Evolutionary conservation across 179 eudicot species (phyloP), one percentile per base, ranked within the genome.

Genomic region (Spinacia oleracea): DNA sequence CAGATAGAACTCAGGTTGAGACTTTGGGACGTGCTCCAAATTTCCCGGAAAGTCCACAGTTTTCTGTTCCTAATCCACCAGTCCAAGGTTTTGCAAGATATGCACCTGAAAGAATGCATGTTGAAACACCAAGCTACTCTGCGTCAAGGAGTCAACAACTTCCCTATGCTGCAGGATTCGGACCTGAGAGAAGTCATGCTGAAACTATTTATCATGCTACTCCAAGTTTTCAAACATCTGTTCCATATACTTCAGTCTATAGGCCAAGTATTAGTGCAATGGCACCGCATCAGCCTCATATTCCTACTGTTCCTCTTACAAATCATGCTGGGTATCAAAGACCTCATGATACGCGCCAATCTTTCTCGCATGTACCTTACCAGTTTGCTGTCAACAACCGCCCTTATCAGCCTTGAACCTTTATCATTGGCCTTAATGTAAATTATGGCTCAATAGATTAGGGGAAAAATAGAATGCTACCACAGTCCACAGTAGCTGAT

Each of bases 251-350:
- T 27, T 64, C 32, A 40, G 12, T 72, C 12, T 5, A 62, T 50
- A 73, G 66, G 73, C 55, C 72, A 46, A 42, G 42, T 50, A 42
- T n/a, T 50, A 25, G 32, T 65, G 29, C 51, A 42, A 23, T 56
- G 78, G 34, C 78, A 67, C 60, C 40, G 40, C 77, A 64, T 53
- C 78, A 55, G 9, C 74, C 74, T 72, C 43, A 83, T 76, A 32
- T 9, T 71, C 72, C 55, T 31, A 4, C 69, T 46, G 43, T 18
- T 27, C 68, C 69, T 16, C 15, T 2, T 29, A 10, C 43, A 40
- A 9, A 31, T 75, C 80, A 20, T 12, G 2, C 38, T 25, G 64
- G 50, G 71, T 48, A 35, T 38, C 74, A 48, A 60, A 80, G 71
- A 65, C 25, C 56, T 7, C 45, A 56, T 58, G 56, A 60, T 56